phyloP scores from a whole-genome alignment of 2,329 filamentous ascomycete genomes.

The Xylogone sp. region DNA sequence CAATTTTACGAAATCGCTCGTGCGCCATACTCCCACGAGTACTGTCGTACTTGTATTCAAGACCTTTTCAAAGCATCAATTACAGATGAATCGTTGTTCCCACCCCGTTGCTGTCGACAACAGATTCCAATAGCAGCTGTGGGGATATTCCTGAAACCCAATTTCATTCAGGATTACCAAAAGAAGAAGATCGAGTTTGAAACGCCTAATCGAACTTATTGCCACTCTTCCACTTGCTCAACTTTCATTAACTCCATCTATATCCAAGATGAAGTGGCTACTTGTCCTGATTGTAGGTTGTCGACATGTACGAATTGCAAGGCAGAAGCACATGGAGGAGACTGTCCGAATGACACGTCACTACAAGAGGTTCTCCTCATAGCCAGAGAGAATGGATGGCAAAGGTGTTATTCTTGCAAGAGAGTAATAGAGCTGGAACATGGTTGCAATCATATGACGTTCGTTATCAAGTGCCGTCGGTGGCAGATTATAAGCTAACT shows the following conservation, averaged over 20 bases:
- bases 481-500: too few species aligned
- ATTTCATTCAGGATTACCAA: constrained; percentile 33
- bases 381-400: constrained; percentile 44
- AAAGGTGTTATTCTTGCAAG: constrained; percentile 43
- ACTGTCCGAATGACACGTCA: constrained; percentile 43
- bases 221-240: constrained; percentile 38
- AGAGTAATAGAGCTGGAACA: constrained; percentile 43
- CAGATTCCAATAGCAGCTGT: constrained; percentile 34
- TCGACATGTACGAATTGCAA: constrained; percentile 52
- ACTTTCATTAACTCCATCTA: constrained; percentile 37
- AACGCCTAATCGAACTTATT: constrained; percentile 48
- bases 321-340: constrained; percentile 34
- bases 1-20: constrained; percentile 9
- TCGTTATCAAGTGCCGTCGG: constrained; percentile 20
- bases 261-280: constrained; percentile 32
- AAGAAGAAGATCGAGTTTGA: constrained; percentile 45
- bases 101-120: constrained; percentile 48
- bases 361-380: constrained; percentile 36
- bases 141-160: constrained; percentile 30
- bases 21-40: constrained; percentile 42
- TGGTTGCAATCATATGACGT: constrained; percentile 58
- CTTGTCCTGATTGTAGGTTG: constrained; percentile 37
- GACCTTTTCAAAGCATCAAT: constrained; percentile 40
- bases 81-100: constrained; percentile 48
- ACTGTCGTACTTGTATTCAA: constrained; percentile 46